Evolutionary conservation across 129 eudicot species (phyloP).

Genomic region (Arctium minus): DNA sequence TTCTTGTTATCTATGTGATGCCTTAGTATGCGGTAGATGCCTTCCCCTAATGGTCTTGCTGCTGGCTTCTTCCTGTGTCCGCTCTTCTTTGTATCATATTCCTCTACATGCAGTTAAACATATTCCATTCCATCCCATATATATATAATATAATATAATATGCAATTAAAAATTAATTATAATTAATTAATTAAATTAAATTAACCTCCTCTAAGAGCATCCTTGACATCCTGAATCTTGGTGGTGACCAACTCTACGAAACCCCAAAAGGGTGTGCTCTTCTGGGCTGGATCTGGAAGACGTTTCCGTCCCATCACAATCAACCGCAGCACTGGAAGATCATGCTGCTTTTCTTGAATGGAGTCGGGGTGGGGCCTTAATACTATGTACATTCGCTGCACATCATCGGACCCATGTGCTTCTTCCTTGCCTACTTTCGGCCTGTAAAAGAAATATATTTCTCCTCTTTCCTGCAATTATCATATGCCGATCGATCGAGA

Average conservation of each 20-base stretch:
- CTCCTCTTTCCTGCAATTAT: conserved; percentile 28
- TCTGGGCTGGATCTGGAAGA: conserved; percentile 37
- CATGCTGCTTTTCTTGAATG: conserved; percentile 8
- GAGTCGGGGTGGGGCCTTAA: conserved; percentile 21
- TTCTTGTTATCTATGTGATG: conserved; percentile 27
- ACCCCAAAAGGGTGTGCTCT: conserved; percentile 40
- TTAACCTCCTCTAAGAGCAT: conserved; percentile 38
- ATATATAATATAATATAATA: too few relatives aligned
- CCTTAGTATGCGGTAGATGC: conserved; percentile 37
- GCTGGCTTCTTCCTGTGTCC: conserved; percentile 43
- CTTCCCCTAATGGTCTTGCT: conserved; percentile 55
- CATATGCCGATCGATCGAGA: background rate
- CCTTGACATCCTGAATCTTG: conserved; percentile 31
- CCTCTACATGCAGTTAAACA: conserved; percentile 10
- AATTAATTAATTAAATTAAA: too few relatives aligned
- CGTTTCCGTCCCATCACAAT: conserved; percentile 41
- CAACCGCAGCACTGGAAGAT: conserved; percentile 11
- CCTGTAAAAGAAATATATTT: conserved; percentile 37
- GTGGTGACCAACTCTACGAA: conserved; percentile 48
- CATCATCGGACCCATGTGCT: conserved; percentile 31
- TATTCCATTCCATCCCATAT: too few relatives aligned
- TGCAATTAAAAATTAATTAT: too few relatives aligned
- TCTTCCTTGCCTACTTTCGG: conserved; percentile 31
- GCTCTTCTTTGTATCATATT: conserved; percentile 36
- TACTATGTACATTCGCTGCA: conserved; percentile 30